Base-by-base conservation (phyloP, 2,329 filamentous ascomycete species). In the Dryadomyces quercivorus region DNA sequence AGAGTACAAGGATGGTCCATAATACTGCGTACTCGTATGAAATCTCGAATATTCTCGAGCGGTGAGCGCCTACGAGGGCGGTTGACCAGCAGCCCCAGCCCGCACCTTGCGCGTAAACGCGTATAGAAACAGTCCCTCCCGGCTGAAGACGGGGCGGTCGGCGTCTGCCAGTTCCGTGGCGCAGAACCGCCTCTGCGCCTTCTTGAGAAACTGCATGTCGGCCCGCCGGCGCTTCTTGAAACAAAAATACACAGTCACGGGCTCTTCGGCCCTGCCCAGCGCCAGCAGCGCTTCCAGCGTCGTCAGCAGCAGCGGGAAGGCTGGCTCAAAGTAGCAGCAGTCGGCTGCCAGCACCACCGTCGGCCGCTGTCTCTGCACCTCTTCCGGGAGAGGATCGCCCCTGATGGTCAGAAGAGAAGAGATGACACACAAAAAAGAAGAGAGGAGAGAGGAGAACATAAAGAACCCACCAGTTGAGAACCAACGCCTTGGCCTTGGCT, bases 321-420 rank as follows among this genome's bases (percentile, higher is more conserved):
- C 88, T 2, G 92, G 90, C 69, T 97, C 93, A 67, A 95, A 95
- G 73, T 97, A 98, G 50, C 95, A 90, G 70, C 92, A 97, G 68
- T 97, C 93, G 44, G 91, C 92, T 3, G 93, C 93, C n/a, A 97
- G 77, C 55, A 98, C 83, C 54, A 95, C 75, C 63, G 91, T 82
- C 18, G 90, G 88, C 58, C 79, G 78, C 61, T 75, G 73, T 54
- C 75, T 69, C 52, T 75, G 61, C 46, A 85, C 71, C 46, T 72
- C 68, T 45, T 71, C 67, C 42, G 81, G 73, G 48, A 85, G 70
- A 52, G 78, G 71, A 59, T 84, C 75, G 55, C 81, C 81, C 82
- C 82, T 44, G 46, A 22, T 13, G 22, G 26, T 22, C 18, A 34
- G n/a, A 15, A 51, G 15, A 38, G 26, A 34, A 34, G 44, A 16